A percentile compares a stretch with the other conserved stretches of the same genome.
Conservation (phyloP, 768 basidiomycete species). For the Boletales sp. region DNA sequence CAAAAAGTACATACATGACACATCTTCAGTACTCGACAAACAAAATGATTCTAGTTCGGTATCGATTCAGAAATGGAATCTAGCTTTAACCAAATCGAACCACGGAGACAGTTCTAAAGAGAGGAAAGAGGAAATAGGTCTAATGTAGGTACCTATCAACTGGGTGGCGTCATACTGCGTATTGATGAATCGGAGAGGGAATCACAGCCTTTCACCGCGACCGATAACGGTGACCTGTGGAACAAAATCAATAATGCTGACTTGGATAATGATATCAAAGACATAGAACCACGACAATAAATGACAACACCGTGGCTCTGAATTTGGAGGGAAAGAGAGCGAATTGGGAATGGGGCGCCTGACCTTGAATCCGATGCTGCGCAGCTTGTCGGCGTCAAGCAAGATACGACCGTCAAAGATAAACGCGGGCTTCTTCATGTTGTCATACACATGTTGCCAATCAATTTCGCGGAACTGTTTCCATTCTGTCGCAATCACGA, state of each 20-base stretch:
- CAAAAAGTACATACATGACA: too few relatives aligned
- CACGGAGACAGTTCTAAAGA: background rate
- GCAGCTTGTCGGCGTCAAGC: conserved; percentile 75
- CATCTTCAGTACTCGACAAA: too few relatives aligned
- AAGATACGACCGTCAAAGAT: conserved; percentile 92
- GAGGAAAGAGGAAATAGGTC: background rate
- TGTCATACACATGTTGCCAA: conserved; percentile 80
- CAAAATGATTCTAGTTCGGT: too few relatives aligned
- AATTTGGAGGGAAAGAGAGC: too few relatives aligned
- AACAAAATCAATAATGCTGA: conserved; percentile 1
- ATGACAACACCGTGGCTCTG: too few relatives aligned
- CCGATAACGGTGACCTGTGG: conserved; percentile 57
- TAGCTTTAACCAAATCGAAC: too few relatives aligned
- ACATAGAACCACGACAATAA: too few relatives aligned
- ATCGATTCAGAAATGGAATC: too few relatives aligned
- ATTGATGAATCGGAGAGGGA: background rate
- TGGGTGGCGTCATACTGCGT: conserved; percentile 5
- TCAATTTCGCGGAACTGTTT: conserved; percentile 92
- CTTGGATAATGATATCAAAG: conserved; percentile 6
- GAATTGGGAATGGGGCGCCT: background rate
- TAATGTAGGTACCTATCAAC: conserved; percentile 3
- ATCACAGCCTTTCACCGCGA: conserved; percentile 43
- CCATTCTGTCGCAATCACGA: conserved; percentile 98
- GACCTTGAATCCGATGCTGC: conserved; percentile 88
- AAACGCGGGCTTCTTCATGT: conserved; percentile 98